Conservation (phyloP, 2,329 filamentous ascomycete species). For the Nigrograna mackinnonii region DNA sequence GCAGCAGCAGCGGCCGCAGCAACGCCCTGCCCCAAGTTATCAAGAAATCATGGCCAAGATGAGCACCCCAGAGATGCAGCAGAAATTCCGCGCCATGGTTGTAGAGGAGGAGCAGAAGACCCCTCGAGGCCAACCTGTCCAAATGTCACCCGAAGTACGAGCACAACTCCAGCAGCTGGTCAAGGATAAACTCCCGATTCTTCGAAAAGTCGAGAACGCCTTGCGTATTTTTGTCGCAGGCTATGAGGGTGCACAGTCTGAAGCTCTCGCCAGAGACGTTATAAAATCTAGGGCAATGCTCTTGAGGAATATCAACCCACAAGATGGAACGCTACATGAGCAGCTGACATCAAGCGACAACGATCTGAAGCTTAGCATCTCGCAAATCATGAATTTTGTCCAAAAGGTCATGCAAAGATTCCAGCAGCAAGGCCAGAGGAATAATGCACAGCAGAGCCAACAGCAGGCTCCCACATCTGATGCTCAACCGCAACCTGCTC, state of each 20-base stretch:
- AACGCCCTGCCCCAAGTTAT: slow-evolving; percentile 18
- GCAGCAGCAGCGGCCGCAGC: too few relatives aligned
- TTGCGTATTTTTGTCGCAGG: slow-evolving; percentile 32
- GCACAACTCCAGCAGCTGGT: slow-evolving; percentile 28
- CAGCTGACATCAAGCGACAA: slow-evolving; percentile 30
- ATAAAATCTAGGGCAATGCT: slow-evolving; percentile 27
- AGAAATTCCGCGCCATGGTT: slow-evolving; percentile 29
- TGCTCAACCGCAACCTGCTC: slow-evolving; percentile 3
- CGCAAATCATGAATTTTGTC: slow-evolving; percentile 29
- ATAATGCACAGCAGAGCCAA: slow-evolving; percentile 3
- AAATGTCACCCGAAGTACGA: slow-evolving; percentile 23
- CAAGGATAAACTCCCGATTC: slow-evolving; percentile 23
- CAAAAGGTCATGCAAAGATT: slow-evolving; percentile 28
- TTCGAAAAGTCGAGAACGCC: slow-evolving; percentile 35
- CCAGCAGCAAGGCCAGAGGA: slow-evolving; percentile 8
- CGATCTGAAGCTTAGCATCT: slow-evolving; percentile 28
- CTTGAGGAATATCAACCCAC: slow-evolving; percentile 30
- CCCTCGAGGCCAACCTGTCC: slow-evolving; percentile 22
- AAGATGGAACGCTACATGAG: slow-evolving; percentile 29
- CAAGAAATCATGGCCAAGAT: slow-evolving; percentile 30
- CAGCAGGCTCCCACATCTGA: neutral
- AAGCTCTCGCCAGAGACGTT: slow-evolving; percentile 27
- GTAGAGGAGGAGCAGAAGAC: slow-evolving; percentile 31
- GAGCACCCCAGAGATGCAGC: slow-evolving; percentile 26
- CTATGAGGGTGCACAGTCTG: slow-evolving; percentile 27